phyloP scores from a whole-genome alignment of 148 eudicot genomes.

The Tetragonia tetragonoides region DNA sequence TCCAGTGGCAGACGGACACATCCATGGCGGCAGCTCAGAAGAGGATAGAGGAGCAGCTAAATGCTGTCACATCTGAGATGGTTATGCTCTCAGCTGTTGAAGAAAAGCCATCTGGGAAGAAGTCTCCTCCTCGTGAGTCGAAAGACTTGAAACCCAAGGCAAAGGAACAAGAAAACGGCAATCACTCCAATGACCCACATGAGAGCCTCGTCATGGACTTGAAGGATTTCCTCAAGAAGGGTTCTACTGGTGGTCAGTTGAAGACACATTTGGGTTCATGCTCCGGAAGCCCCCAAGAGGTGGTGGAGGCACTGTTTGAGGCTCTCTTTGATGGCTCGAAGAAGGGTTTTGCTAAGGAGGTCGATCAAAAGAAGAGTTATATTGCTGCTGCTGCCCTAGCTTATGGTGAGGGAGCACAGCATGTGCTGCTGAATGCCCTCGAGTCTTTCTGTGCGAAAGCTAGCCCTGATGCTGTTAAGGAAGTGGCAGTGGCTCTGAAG shows the following conservation, averaged over 20 bases:
- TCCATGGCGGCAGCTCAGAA: constrained; percentile 63
- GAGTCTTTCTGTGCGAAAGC: constrained; percentile 56
- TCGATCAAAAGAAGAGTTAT: constrained; percentile 49
- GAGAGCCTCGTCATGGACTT: constrained; percentile 38
- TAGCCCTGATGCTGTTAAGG: constrained; percentile 56
- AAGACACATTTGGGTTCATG: constrained; percentile 43
- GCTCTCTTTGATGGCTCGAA: constrained; percentile 52
- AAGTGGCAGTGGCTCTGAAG: constrained; percentile 66
- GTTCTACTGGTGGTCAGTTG: constrained; percentile 45
- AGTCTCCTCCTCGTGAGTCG: constrained; percentile 40
- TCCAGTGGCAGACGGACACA: constrained; percentile 77
- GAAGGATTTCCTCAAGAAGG: constrained; percentile 43
- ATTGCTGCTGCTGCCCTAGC: constrained; percentile 37
- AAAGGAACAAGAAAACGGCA: constrained; percentile 20
- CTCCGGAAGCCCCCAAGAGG: constrained; percentile 49
- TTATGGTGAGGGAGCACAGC: constrained; percentile 51
- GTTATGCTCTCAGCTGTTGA: constrained; percentile 75
- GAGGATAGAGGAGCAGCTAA: constrained; percentile 73
- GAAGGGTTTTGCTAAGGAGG: constrained; percentile 59
- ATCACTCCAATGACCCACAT: constrained; percentile 16
- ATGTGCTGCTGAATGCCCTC: constrained; percentile 45
- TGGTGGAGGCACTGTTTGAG: constrained; percentile 47
- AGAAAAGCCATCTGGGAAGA: constrained; percentile 37
- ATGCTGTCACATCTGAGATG: constrained; percentile 76
- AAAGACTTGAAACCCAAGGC: constrained; percentile 26